Conservation (phyloP, 495 filamentous ascomycete species). For the Daldinia vernicosa region DNA sequence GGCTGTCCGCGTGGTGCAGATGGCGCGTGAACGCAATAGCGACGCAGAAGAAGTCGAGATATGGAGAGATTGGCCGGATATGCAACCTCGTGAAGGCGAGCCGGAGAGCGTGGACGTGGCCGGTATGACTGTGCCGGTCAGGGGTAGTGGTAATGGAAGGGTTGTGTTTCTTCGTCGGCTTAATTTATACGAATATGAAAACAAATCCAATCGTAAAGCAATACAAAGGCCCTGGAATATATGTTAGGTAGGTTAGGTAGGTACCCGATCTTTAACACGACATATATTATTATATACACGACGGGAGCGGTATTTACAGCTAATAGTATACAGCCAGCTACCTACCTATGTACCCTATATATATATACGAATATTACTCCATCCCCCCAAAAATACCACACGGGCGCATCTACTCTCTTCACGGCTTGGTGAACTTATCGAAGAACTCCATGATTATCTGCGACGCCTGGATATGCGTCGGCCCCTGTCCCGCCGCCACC, state of each 20-base stretch:
- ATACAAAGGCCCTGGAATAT: too few relatives aligned
- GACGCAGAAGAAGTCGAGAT: slow-evolving; percentile 54
- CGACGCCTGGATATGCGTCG: slow-evolving; percentile 47
- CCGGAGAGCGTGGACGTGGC: slow-evolving; percentile 23
- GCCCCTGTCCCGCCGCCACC: slow-evolving; percentile 40
- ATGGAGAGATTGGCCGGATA: slow-evolving; percentile 62
- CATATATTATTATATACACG: background rate
- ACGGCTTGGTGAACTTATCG: slow-evolving; percentile 44
- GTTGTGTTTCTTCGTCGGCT: slow-evolving; percentile 43
- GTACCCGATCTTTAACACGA: background rate
- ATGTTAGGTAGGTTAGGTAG: too few relatives aligned
- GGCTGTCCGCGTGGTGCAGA: slow-evolving; percentile 64
- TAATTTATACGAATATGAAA: background rate
- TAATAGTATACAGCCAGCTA: slow-evolving; percentile 16
- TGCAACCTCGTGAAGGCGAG: slow-evolving; percentile 13
- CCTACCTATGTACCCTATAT: too few relatives aligned
- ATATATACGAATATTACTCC: slow-evolving; percentile 3
- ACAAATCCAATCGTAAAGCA: too few relatives aligned
- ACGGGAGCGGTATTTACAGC: slow-evolving; percentile 10
- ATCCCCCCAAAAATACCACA: too few relatives aligned
- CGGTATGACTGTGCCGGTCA: slow-evolving; percentile 37
- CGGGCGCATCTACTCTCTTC: background rate
- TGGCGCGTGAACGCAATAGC: slow-evolving; percentile 44
- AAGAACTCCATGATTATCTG: slow-evolving; percentile 48
- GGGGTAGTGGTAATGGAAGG: slow-evolving; percentile 49